Conservation (phyloP, 116 monocot species). For the Trichopus zeylanicus region DNA sequence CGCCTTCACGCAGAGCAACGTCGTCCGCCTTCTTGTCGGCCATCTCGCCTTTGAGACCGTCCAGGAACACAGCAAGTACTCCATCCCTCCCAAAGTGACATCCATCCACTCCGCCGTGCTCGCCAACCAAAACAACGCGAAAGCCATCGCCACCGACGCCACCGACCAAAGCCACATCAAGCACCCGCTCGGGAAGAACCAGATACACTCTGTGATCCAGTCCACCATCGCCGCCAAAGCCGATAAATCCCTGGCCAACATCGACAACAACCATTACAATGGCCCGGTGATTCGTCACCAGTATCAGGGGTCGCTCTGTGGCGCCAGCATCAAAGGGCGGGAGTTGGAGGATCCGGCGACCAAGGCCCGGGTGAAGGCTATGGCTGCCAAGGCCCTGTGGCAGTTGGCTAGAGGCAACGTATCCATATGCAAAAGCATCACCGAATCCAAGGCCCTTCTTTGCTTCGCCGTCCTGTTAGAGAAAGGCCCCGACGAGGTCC, state of each 20-base stretch:
- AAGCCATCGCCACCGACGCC: background rate
- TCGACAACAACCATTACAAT: background rate
- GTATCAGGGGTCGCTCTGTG: slow-evolving; percentile 13
- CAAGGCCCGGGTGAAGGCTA: slow-evolving; percentile 77
- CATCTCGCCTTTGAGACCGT: slow-evolving; percentile 98
- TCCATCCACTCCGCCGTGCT: slow-evolving; percentile 66
- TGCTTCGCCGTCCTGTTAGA: slow-evolving; percentile 89
- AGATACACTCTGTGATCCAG: background rate
- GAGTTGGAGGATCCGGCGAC: slow-evolving; percentile 78
- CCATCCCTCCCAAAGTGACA: slow-evolving; percentile 46
- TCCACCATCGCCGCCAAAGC: background rate
- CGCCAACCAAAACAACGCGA: slow-evolving; percentile 15
- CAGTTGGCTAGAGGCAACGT: slow-evolving; percentile 53
- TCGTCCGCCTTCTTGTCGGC: slow-evolving; percentile 70
- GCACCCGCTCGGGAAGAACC: slow-evolving; percentile 34
- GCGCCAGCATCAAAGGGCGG: slow-evolving; percentile 55
- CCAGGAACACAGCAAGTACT: slow-evolving; percentile 87
- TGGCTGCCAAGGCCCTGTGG: slow-evolving; percentile 80
- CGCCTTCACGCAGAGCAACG: slow-evolving; percentile 69
- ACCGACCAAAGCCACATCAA: slow-evolving; percentile 14
- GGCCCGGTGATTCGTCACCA: background rate
- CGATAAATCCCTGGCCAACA: background rate
- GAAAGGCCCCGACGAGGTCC: slow-evolving; percentile 68
- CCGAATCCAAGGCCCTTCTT: slow-evolving; percentile 77
- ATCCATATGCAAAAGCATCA: slow-evolving; percentile 74